Conservation (phyloP, 345 rosid genomes). For the Aquilaria yunnanensis region DNA sequence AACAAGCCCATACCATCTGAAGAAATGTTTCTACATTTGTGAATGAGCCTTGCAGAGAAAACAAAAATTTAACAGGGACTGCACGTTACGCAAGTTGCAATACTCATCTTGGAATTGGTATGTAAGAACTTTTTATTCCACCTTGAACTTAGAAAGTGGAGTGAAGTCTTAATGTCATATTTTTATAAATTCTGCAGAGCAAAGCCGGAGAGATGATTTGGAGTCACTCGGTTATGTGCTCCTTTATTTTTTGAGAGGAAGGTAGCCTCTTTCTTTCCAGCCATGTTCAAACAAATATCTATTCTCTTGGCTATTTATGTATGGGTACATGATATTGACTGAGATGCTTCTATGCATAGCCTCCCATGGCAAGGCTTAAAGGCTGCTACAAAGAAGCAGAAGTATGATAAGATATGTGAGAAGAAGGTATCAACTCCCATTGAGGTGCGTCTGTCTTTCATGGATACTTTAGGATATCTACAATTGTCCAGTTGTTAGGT, state of each 20-base stretch:
- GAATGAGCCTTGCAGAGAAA: constrained; percentile 47
- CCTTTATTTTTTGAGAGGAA: constrained; percentile 71
- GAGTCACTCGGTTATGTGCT: constrained; percentile 69
- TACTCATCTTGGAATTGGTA: constrained; percentile 94
- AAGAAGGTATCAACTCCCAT: constrained; percentile 88
- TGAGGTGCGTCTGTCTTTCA: constrained; percentile 40
- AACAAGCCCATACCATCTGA: not conserved
- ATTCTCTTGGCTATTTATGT: constrained; percentile 6
- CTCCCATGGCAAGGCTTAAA: constrained; percentile 96
- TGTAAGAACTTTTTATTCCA: constrained; percentile 10
- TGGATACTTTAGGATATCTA: not conserved
- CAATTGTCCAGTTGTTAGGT: not conserved
- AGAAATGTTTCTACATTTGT: not conserved
- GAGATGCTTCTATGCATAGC: constrained; percentile 28
- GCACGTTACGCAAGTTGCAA: constrained; percentile 94
- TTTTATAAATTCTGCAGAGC: constrained; percentile 31
- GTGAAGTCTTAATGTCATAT: not conserved
- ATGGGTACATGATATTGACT: constrained; percentile 1
- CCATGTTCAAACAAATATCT: not conserved
- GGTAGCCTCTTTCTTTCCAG: constrained; percentile 30
- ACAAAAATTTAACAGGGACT: constrained; percentile 86
- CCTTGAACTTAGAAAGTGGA: not conserved
- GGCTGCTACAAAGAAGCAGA: constrained; percentile 83
- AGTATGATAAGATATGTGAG: constrained; percentile 83
- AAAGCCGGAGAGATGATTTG: constrained; percentile 68